A percentile compares a stretch with the other conserved stretches of the same genome.
phyloP scores from a whole-genome alignment of 768 basidiomycete genomes.

The Phaffia tasmanica region DNA sequence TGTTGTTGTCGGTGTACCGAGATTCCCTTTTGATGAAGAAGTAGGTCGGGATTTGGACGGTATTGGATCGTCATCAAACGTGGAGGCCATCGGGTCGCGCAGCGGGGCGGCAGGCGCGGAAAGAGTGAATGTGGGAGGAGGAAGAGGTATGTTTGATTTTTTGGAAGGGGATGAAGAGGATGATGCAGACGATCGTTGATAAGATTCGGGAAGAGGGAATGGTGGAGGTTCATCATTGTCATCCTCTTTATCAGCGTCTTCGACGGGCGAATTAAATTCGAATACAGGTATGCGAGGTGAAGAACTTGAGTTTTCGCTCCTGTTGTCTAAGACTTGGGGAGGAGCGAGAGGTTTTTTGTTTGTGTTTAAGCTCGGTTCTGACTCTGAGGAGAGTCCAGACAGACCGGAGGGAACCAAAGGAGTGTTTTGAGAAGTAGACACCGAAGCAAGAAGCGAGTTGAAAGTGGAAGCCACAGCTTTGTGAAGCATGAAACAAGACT shows the following conservation, averaged over 20 bases:
- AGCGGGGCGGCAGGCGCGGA: conserved; percentile 20
- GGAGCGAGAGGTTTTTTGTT: too few species aligned
- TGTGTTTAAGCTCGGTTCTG: too few species aligned
- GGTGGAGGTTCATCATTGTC: conserved; percentile 21
- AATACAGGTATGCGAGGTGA: too few species aligned
- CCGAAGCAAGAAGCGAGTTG: too few species aligned
- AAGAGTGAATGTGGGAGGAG: conserved; percentile 13
- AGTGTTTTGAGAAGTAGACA: too few species aligned
- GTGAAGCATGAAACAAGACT: too few species aligned
- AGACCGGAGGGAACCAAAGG: too few species aligned
- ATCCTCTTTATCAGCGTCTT: conserved; percentile 3
- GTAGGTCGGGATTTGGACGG: background rate
- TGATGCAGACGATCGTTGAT: conserved; percentile 35
- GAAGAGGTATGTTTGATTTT: background rate
- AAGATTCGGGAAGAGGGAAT: conserved; percentile 38
- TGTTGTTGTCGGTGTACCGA: conserved; percentile 50
- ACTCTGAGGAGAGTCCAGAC: too few species aligned
- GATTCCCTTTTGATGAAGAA: conserved; percentile 3
- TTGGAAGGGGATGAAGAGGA: conserved; percentile 16
- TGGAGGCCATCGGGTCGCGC: conserved; percentile 14
- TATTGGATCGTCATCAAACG: conserved; percentile 17
- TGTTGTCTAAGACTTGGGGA: too few species aligned
- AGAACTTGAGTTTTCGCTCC: too few species aligned
- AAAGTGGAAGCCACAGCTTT: too few species aligned
- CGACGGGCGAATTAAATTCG: too few species aligned